Evolutionary conservation across 805 yeast genomes (phyloP).

Genomic region (Jamesozyma lodderae): DNA sequence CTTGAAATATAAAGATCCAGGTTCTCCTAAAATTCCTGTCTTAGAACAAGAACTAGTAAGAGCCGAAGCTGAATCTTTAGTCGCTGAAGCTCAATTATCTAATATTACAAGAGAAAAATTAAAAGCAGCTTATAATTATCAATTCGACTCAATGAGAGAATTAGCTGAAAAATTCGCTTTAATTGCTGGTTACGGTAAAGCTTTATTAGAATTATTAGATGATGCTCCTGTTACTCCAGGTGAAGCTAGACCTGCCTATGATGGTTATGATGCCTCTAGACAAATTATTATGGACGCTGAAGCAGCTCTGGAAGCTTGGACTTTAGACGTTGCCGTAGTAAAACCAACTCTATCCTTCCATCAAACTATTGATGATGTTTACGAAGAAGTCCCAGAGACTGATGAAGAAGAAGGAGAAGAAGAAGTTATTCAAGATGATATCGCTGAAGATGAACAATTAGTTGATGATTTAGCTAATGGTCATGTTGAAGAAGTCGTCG

Average conservation of each 20-base stretch:
- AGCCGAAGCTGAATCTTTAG: constrained; percentile 98
- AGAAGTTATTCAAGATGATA: constrained; percentile 1
- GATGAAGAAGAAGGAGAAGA: constrained; percentile 3
- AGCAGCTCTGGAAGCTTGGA: constrained; percentile 92
- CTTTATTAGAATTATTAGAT: constrained; percentile 87
- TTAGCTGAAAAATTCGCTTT: constrained; percentile 91
- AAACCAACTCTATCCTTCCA: constrained; percentile 87
- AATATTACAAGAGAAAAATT: constrained; percentile 96
- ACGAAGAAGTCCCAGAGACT: constrained; percentile 29
- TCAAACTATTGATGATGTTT: constrained; percentile 58
- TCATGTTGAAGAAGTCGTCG: not conserved
- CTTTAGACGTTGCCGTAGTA: constrained; percentile 88
- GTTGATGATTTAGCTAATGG: not conserved
- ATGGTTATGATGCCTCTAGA: constrained; percentile 95
- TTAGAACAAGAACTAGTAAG: constrained; percentile 97
- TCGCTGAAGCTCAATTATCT: constrained; percentile 97
- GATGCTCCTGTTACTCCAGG: constrained; percentile 98
- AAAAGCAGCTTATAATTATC: constrained; percentile 95
- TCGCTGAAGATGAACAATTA: constrained; percentile 4
- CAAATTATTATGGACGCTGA: constrained; percentile 97
- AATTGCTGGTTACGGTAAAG: constrained; percentile 98
- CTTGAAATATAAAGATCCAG: constrained; percentile 96
- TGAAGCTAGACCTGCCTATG: constrained; percentile 96
- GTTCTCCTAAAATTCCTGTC: constrained; percentile 88
- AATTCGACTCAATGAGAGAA: constrained; percentile 92